These are phyloP conservation scores for Pezicula radicicola DNA, from an alignment of 2,329 filamentous ascomycete genomes.

Conservation along the genomic window DNA sequence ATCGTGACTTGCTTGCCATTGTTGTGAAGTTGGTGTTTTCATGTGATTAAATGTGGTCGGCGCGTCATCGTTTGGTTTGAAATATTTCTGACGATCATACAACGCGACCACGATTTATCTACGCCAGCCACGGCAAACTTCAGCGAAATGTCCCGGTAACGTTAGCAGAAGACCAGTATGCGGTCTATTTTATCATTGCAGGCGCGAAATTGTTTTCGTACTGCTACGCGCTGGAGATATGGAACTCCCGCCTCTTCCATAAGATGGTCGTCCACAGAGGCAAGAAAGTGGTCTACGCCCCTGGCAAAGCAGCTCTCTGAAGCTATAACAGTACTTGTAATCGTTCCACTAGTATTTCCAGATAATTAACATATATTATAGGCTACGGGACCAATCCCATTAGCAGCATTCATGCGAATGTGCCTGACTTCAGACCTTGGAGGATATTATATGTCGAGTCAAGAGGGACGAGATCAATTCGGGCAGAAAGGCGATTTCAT, in stretches of 20 bases:
- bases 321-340: conserved; percentile 70
- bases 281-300: conserved; percentile 78
- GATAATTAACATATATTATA: conserved; percentile 31
- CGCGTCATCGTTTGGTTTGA: conserved; percentile 4
- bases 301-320: conserved; percentile 83
- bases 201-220: conserved; percentile 19
- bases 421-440: conserved; percentile 87
- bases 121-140: neutral
- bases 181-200: conserved; percentile 22
- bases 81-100: conserved; percentile 8
- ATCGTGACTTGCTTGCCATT: conserved; percentile 59
- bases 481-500: conserved; percentile 94
- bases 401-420: conserved; percentile 98
- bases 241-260: conserved; percentile 10
- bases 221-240: conserved; percentile 14
- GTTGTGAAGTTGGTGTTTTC: too few relatives aligned
- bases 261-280: conserved; percentile 26
- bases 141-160: conserved; percentile 11
- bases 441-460: conserved; percentile 85
- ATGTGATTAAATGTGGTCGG: conserved; percentile 4
- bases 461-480: conserved; percentile 76
- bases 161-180: conserved; percentile 15
- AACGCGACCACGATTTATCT: neutral
- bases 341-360: neutral
- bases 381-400: conserved; percentile 85